Base-by-base conservation (phyloP, 345 rosid species). In the Pseudoturritis turrita region DNA sequence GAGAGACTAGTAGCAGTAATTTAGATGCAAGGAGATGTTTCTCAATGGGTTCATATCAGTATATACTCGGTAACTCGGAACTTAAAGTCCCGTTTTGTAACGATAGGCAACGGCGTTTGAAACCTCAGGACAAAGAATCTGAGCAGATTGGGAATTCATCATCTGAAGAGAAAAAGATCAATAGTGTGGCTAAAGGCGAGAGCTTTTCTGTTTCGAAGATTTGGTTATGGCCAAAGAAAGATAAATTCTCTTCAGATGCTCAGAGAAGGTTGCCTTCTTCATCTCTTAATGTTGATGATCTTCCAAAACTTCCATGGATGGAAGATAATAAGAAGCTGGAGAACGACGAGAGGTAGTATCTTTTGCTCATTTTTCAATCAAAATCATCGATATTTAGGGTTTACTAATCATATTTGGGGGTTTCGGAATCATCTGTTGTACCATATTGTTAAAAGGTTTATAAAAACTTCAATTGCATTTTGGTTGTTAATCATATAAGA, bases 21-120 rank as follows among this genome's bases (percentile, higher is more conserved):
- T 80, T 90, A 39, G 96, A 90, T 61, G 93, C 96, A 2, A 86
- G 96, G 54, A 79, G 96, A 79, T 90, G 96, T 62, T 88, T 76
- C 79, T 90, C 96, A 6, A 90, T 90, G 96, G 96, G 93, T 37
- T 90, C 96, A 0, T 90, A 88, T 81, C 89, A 90, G 65, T 90
- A 90, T 67, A 83, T 90, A 73, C 89, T 90, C 2, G 91, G 69
- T 40, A 82, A 85, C 51, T 86, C 89, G 3, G 88, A 87, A 43
- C 88, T 90, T 52, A 78, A 79, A 46, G 91, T 90, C 57, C 57
- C 89, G 7, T 73, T 85, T 54, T 40, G 67, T 18, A 80, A 71
- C 65, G 83, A 76, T 47, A 61, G 55, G 36, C 66, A 31, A 6
- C 40, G 6, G 12, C 45, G 51, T 13, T 25, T 31, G 67, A 77